A percentile compares a stretch with the other conserved stretches of the same genome.
Conservation (phyloP, 305 asterid species). For the Fraxinus paxiana region DNA sequence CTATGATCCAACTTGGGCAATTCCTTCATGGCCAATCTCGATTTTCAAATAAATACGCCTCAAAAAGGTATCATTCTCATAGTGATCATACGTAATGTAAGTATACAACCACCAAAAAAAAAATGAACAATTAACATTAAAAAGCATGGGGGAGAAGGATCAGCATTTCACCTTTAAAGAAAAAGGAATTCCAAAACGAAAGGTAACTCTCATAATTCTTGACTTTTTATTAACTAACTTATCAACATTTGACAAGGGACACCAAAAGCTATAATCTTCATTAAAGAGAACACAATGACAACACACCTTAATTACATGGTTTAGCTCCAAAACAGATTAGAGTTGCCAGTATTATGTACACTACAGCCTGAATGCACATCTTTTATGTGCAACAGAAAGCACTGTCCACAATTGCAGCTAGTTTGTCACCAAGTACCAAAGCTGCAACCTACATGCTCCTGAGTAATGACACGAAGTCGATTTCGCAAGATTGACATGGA, state of each 20-base stretch:
- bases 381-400: conserved; percentile 25
- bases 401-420: conserved; percentile 20
- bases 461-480: conserved; percentile 59
- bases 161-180: not conserved
- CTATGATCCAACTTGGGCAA: not conserved
- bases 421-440: conserved; percentile 67
- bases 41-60: not conserved
- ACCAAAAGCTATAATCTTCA: conserved; percentile 25
- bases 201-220: not conserved
- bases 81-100: not conserved
- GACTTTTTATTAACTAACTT: conserved; percentile 17
- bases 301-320: conserved; percentile 26
- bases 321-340: conserved; percentile 23
- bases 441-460: conserved; percentile 82
- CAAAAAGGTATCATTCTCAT: not conserved
- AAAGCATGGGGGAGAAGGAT: not conserved
- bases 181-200: not conserved
- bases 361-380: conserved; percentile 25
- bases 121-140: not conserved
- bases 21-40: not conserved
- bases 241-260: conserved; percentile 34
- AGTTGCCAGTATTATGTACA: conserved; percentile 31
- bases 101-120: not conserved
- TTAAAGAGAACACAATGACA: conserved; percentile 11
- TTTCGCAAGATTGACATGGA: conserved; percentile 40